Conservation (phyloP, 148 eudicot genomes). For the Rhododendron mucronatum region DNA sequence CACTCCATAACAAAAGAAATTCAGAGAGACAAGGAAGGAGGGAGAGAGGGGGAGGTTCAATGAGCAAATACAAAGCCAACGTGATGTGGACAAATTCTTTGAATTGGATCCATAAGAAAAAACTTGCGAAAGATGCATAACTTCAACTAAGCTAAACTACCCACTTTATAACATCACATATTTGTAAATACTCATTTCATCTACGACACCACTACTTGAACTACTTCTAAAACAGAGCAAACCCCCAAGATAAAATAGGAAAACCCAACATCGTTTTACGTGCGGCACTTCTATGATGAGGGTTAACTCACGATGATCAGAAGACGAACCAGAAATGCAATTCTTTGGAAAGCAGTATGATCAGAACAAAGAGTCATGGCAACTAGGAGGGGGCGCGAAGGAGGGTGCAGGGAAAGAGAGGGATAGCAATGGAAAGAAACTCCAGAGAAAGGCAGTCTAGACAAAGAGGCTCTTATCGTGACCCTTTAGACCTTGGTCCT, state of each 20-base stretch:
- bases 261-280: neutral
- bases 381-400: neutral
- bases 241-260: neutral
- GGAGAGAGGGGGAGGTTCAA: neutral
- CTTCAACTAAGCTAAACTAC: neutral
- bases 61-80: neutral
- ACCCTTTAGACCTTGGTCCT: neutral
- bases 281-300: neutral
- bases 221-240: neutral
- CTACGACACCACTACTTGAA: neutral
- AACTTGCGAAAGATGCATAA: neutral
- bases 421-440: neutral
- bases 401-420: neutral
- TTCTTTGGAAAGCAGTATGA: neutral
- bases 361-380: neutral
- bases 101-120: neutral
- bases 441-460: neutral
- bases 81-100: neutral
- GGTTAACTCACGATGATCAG: neutral
- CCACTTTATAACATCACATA: neutral
- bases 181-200: neutral
- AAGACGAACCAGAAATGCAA: neutral
- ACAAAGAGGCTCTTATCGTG: neutral
- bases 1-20: neutral
- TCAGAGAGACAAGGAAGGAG: neutral